phyloP scores from a whole-genome alignment of 2,329 filamentous ascomycete genomes.

The Chaetomiaceae sp. region DNA sequence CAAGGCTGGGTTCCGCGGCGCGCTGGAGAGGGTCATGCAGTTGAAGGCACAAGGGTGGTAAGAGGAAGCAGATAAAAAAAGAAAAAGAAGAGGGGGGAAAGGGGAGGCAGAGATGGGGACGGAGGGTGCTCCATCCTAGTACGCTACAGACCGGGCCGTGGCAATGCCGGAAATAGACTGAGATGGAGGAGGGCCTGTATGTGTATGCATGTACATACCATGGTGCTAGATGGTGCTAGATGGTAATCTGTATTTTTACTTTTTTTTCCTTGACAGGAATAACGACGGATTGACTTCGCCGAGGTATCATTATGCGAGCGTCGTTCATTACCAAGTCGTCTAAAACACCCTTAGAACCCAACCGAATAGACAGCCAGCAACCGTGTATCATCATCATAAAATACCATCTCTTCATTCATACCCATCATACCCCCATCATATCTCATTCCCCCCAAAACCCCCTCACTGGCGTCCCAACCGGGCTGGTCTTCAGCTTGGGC shows the following conservation, averaged over 20 bases:
- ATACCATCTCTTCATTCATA: too few relatives aligned
- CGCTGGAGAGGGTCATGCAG: constrained; percentile 60
- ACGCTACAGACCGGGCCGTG: too few relatives aligned
- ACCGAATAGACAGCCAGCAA: too few relatives aligned
- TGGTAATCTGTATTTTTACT: constrained; percentile 6
- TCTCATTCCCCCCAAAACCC: constrained; percentile 9
- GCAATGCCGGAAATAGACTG: too few relatives aligned
- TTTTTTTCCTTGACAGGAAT: not conserved
- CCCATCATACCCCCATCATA: constrained; percentile 1
- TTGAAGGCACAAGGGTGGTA: constrained; percentile 78
- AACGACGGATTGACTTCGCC: not conserved
- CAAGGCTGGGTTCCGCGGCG: constrained; percentile 61
- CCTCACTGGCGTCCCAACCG: constrained; percentile 48
- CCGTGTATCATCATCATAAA: too few relatives aligned
- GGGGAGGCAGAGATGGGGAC: not conserved
- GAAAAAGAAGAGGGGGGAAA: too few relatives aligned
- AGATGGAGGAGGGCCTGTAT: too few relatives aligned
- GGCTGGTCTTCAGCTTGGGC: constrained; percentile 74
- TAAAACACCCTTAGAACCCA: too few relatives aligned
- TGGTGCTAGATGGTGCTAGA: constrained; percentile 1
- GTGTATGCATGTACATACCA: not conserved
- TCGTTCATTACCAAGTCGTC: too few relatives aligned
- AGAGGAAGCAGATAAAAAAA: not conserved
- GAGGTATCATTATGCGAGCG: too few relatives aligned
- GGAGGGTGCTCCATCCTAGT: too few relatives aligned